phyloP scores from a whole-genome alignment of 805 yeast species.

The Tetrapisispora pingtungensis region DNA sequence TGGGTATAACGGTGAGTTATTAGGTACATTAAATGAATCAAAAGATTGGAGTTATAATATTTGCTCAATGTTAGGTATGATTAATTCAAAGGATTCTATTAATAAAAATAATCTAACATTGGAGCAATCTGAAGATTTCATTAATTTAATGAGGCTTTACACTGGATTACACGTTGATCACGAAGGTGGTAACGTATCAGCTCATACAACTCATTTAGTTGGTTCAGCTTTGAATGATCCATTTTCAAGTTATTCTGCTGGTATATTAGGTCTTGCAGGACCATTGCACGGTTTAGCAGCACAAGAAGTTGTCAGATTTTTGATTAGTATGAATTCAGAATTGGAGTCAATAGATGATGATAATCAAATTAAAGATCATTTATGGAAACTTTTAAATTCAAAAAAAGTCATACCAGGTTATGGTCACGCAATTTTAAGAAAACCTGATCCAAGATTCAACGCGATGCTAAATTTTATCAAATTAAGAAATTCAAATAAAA shows the following conservation, averaged over 20 bases:
- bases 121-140: constrained; percentile 45
- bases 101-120: constrained; percentile 23
- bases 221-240: constrained; percentile 77
- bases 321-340: constrained; percentile 49
- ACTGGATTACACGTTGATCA: constrained; percentile 76
- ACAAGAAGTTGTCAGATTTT: constrained; percentile 74
- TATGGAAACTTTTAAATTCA: constrained; percentile 61
- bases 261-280: constrained; percentile 76
- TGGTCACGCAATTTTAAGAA: constrained; percentile 80
- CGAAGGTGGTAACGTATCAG: constrained; percentile 85
- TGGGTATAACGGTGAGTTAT: constrained; percentile 38
- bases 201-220: constrained; percentile 77
- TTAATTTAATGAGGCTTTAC: constrained; percentile 69
- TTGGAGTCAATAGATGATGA: constrained; percentile 25
- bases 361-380: constrained; percentile 49
- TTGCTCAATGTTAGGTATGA: constrained; percentile 54
- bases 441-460: constrained; percentile 71
- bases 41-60: constrained; percentile 69
- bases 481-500: constrained; percentile 39
- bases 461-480: constrained; percentile 65
- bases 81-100: constrained; percentile 26
- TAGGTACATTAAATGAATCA: constrained; percentile 42
- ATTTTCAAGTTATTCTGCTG: constrained; percentile 65
- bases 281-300: constrained; percentile 81
- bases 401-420: constrained; percentile 82